phyloP scores from a whole-genome alignment of 2,329 filamentous ascomycete species.

The Diaporthe amygdali region DNA sequence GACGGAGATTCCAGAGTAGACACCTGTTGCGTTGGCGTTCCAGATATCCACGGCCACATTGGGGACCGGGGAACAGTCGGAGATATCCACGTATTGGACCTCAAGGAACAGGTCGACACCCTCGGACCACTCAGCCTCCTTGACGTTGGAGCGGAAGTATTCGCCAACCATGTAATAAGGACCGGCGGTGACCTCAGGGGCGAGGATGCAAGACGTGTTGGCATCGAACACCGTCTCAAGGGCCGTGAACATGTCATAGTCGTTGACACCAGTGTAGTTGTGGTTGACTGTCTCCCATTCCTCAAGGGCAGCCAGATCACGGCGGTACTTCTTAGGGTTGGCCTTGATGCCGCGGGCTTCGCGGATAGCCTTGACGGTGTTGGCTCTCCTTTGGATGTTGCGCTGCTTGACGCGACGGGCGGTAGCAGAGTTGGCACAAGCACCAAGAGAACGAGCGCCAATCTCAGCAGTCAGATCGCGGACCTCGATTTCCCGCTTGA shows the following conservation, averaged over 20 bases:
- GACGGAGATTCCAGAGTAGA: slow-evolving; percentile 41
- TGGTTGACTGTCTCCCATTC: slow-evolving; percentile 41
- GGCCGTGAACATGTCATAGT: slow-evolving; percentile 38
- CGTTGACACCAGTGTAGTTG: slow-evolving; percentile 35
- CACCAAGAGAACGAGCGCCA: slow-evolving; percentile 34
- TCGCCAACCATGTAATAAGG: slow-evolving; percentile 48
- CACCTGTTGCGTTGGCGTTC: slow-evolving; percentile 47
- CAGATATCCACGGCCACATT: slow-evolving; percentile 49
- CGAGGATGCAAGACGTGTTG: slow-evolving; percentile 41
- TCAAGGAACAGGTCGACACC: slow-evolving; percentile 47
- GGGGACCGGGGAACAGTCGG: slow-evolving; percentile 50
- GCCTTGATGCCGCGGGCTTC: slow-evolving; percentile 40
- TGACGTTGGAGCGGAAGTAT: slow-evolving; percentile 49
- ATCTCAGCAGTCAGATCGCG: slow-evolving; percentile 37
- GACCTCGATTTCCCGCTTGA: slow-evolving; percentile 40
- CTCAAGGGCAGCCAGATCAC: slow-evolving; percentile 37
- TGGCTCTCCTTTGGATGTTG: slow-evolving; percentile 46
- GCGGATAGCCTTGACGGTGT: slow-evolving; percentile 43
- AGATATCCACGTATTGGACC: slow-evolving; percentile 40
- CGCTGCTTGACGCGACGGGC: slow-evolving; percentile 44
- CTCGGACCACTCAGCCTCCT: slow-evolving; percentile 41
- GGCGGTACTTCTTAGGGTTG: slow-evolving; percentile 38
- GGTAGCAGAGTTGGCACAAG: slow-evolving; percentile 38
- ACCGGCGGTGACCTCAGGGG: slow-evolving; percentile 41
- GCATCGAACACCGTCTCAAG: slow-evolving; percentile 39